A percentile compares a stretch with the other conserved stretches of the same genome.
phyloP scores from a whole-genome alignment of 2,329 filamentous ascomycete species.

The Sporothrix euskadiensis region DNA sequence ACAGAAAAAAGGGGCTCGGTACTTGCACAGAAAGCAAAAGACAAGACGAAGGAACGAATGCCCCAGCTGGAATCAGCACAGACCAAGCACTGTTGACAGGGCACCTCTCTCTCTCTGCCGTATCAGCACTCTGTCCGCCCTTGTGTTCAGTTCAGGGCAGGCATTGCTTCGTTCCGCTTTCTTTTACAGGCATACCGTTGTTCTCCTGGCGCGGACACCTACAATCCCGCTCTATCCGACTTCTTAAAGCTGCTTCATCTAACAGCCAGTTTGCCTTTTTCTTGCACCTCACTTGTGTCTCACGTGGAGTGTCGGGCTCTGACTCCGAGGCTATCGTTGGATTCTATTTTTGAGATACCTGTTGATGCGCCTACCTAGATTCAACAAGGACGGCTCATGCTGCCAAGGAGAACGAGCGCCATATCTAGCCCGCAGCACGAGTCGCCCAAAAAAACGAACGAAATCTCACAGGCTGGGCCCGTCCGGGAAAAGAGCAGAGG shows the following conservation, averaged over 20 bases:
- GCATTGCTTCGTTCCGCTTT: neutral
- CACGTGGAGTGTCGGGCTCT: neutral
- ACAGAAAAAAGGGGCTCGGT: neutral
- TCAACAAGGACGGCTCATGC: neutral
- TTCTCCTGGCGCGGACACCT: neutral
- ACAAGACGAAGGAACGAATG: slow-evolving; percentile 13
- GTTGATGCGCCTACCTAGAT: neutral
- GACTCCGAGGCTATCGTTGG: neutral
- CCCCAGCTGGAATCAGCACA: slow-evolving; percentile 5
- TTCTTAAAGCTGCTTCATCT: neutral
- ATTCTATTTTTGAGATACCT: neutral
- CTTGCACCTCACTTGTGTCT: neutral
- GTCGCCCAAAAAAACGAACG: neutral
- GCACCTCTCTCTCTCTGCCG: neutral
- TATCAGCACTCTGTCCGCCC: slow-evolving; percentile 2
- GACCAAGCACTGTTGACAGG: neutral
- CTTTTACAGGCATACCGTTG: neutral
- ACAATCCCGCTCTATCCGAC: slow-evolving; percentile 5
- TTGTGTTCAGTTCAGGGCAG: neutral
- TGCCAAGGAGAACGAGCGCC: neutral
- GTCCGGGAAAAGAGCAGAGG: neutral
- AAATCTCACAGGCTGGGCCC: neutral
- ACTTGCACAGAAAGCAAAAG: neutral
- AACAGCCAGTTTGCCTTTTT: neutral
- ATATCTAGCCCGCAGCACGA: neutral